Conservation (phyloP, 73 alveolate species). For the Paramecium pentaurelia region DNA sequence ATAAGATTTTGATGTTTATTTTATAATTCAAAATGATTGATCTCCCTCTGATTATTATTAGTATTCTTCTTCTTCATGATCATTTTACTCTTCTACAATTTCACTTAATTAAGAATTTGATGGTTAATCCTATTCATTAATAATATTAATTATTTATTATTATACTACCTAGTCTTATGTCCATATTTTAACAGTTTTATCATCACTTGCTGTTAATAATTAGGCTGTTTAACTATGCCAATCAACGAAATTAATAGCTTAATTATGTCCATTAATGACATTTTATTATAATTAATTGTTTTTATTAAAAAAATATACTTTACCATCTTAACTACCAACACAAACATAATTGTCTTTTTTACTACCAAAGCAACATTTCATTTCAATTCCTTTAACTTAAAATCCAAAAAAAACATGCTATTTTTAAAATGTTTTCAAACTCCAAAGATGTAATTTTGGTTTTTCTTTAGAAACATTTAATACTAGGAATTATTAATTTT, state of each 20-base stretch:
- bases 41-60: neutral
- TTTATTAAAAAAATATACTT: neutral
- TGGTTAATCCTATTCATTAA: neutral
- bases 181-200: neutral
- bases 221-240: neutral
- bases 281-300: neutral
- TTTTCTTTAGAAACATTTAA: neutral
- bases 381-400: neutral
- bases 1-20: neutral
- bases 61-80: neutral
- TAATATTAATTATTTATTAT: neutral
- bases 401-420: neutral
- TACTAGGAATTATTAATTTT: neutral
- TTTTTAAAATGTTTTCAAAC: neutral
- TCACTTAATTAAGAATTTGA: neutral
- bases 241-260: neutral
- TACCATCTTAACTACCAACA: slow-evolving; percentile 17
- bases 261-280: neutral
- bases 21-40: neutral
- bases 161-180: neutral
- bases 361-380: neutral
- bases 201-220: slow-evolving; percentile 32
- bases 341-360: neutral
- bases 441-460: slow-evolving; percentile 14
- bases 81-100: neutral